phyloP scores from a whole-genome alignment of 495 filamentous ascomycete species.

The Aspergillus heteromorphus region DNA sequence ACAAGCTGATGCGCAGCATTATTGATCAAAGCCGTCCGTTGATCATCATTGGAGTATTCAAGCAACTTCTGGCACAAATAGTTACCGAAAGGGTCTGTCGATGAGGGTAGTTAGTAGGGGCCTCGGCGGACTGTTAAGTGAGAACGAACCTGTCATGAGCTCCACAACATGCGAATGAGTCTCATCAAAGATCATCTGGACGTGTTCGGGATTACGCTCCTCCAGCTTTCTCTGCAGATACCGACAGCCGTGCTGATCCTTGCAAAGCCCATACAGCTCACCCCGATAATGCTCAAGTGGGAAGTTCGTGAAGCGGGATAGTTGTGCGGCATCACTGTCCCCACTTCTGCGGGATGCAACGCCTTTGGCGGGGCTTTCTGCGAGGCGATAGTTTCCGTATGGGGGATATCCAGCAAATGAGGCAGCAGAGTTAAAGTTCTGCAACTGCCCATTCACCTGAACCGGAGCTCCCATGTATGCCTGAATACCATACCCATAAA shows the following conservation, averaged over 20 bases:
- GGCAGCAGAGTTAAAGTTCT: constrained; percentile 19
- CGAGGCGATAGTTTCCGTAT: constrained; percentile 32
- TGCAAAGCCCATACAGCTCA: constrained; percentile 82
- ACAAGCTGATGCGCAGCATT: constrained; percentile 82
- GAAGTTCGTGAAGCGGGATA: constrained; percentile 66
- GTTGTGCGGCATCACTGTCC: constrained; percentile 34
- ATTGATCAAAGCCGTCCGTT: constrained; percentile 86
- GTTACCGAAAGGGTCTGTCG: constrained; percentile 88
- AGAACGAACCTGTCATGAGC: constrained; percentile 77
- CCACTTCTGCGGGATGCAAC: constrained; percentile 26
- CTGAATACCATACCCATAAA: constrained; percentile 31
- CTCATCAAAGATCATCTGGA: constrained; percentile 90
- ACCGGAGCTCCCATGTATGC: constrained; percentile 25
- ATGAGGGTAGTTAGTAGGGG: constrained; percentile 6
- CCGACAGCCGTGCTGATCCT: constrained; percentile 95
- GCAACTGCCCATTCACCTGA: constrained; percentile 25
- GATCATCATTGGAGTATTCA: constrained; percentile 86
- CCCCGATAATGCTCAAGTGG: constrained; percentile 73
- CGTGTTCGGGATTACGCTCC: constrained; percentile 72
- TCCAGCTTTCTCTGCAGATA: constrained; percentile 97
- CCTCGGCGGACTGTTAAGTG: not conserved
- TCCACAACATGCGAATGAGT: constrained; percentile 88
- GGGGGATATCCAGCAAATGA: constrained; percentile 23
- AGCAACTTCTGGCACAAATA: constrained; percentile 97
- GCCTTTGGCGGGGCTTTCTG: constrained; percentile 25